Base-by-base conservation (phyloP, 208 protist species). In the Leishmania tarentolae region DNA sequence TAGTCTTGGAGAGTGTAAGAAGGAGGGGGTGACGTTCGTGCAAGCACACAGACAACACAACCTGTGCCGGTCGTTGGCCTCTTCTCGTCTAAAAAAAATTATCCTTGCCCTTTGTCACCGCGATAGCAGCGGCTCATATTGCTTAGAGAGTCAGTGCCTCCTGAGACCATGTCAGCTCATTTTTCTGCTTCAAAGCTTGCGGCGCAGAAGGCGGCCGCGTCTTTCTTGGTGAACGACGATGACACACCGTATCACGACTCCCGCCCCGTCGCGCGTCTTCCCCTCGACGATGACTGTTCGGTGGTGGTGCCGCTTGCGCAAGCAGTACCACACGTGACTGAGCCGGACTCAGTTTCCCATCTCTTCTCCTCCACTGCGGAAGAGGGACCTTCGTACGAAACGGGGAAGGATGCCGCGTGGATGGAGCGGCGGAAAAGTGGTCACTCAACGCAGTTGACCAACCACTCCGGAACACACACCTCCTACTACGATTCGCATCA, bases 141-240 rank as follows among this genome's bases (percentile, higher is more conserved):
- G 15, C 31, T 44, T 24, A n/a, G n/a, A 19, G 24, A 21, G 50
- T 59, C 31, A 53, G 37, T 40, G 53, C 21, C 52, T 66, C 19
- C 50, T 73, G n/a, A 21, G 24, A 42, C 21, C 37, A 85, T 85
- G 81, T 31, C 69, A 2, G 40, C 69, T 2, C 56, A 63, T 66
- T 71, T 76, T 69, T 83, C 75, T 2, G 50, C 83, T 21, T 86
- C 82, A 21, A 78, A 82, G 78, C 63, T 50, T 13, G 78, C 78
- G 2, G 53, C 82, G 3, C 70, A 44, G 63, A 63, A 80, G 82
- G 78, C 78, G 1, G 82, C 82, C 6, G 78, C 74, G 53, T 78
- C 75, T 52, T 44, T 84, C 15, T 61, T 57, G 52, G 46, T 72
- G 28, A 63, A 79, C 59, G 63, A 69, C 13, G 78, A 78, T 66